These are phyloP conservation scores for Chrysosporium keratinophilum DNA, from an alignment of 2,329 filamentous ascomycete genomes.

Conservation along the genomic window DNA sequence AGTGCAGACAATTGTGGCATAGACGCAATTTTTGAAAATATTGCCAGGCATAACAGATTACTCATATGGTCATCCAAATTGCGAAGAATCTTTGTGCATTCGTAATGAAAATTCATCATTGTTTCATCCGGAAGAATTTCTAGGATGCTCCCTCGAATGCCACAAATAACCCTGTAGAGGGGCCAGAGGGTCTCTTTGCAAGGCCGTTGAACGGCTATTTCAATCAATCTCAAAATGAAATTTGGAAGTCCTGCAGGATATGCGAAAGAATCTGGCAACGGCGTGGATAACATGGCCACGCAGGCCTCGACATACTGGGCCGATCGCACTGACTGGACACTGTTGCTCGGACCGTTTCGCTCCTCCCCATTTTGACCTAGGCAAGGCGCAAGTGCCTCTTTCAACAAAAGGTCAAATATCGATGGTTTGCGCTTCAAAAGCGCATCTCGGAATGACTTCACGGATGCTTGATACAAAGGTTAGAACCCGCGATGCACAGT, in stretches of 20 bases:
- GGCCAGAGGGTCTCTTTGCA: slow-evolving; percentile 27
- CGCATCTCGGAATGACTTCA: slow-evolving; percentile 25
- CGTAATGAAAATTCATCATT: slow-evolving; percentile 29
- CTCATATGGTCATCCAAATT: slow-evolving; percentile 32
- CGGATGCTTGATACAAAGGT: slow-evolving; percentile 19
- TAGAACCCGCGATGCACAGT: neutral
- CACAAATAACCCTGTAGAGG: slow-evolving; percentile 27
- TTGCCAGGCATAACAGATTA: slow-evolving; percentile 34
- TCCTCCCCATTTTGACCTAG: neutral
- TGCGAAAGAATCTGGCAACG: slow-evolving; percentile 23
- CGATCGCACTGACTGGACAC: slow-evolving; percentile 2
- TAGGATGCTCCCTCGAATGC: slow-evolving; percentile 22
- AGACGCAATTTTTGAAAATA: slow-evolving; percentile 28
- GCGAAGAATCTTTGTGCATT: slow-evolving; percentile 30
- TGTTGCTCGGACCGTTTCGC: neutral
- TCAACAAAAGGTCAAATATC: slow-evolving; percentile 29
- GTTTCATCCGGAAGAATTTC: slow-evolving; percentile 25
- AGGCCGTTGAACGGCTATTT: slow-evolving; percentile 23
- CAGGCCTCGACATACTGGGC: slow-evolving; percentile 26
- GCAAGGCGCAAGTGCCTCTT: slow-evolving; percentile 23
- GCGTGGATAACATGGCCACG: slow-evolving; percentile 27
- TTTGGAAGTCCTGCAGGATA: slow-evolving; percentile 26
- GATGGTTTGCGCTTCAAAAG: slow-evolving; percentile 26
- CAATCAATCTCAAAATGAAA: slow-evolving; percentile 27
- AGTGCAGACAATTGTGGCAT: neutral